Evolutionary conservation across 495 filamentous ascomycete genomes (phyloP), one percentile per base, ranked within the genome.

Genomic region (Daldinia caldariorum): DNA sequence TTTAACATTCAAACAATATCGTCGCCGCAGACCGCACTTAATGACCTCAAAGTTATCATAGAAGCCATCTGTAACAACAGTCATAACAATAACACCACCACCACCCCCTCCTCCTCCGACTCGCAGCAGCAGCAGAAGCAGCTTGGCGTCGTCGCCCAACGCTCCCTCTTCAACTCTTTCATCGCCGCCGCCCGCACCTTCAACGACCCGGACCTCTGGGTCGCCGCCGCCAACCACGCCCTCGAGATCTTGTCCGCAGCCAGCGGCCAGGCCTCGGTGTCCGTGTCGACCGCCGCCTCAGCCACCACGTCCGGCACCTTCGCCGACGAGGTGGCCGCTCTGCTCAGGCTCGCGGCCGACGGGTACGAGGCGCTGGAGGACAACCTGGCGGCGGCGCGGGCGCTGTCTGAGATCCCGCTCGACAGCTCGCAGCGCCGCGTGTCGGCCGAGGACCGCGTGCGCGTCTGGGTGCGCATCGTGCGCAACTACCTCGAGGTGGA

Each of bases 401-500:
- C 86, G 6, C 88, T 99, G 2, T 84, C 92, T 74, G 91, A 89
- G 26, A 97, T 98, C 71, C 90, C 92, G 35, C 88, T 97, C 16
- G 93, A 97, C 75, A 90, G 87, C 50, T 92, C 91, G 22, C 94
- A 97, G 79, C 90, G 93, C 13, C 88, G 90, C 62, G 89, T 97
- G 18, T 84, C 89, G 9, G 89, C 92, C 77, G 84, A 91, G 60
- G 89, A 92, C 59, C 93, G 93, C 77, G 91, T 91, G 3, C 81
- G 80, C 31, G 85, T 97, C 49, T 97, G 94, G 91, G 91, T 98
- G 55, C 90, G 96, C 53, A 98, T 99, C 76, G 93, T 95, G 78
- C 89, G 96, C 58, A 90, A 95, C 79, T 94, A 95, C 78, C 87
- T 99, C 50, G 96, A 98, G 80, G 94, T 93, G 50, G 96, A 97